Evolutionary conservation across 225 moss, liverwort and hornwort species (phyloP).

Genomic region (Polytrichum commune): DNA sequence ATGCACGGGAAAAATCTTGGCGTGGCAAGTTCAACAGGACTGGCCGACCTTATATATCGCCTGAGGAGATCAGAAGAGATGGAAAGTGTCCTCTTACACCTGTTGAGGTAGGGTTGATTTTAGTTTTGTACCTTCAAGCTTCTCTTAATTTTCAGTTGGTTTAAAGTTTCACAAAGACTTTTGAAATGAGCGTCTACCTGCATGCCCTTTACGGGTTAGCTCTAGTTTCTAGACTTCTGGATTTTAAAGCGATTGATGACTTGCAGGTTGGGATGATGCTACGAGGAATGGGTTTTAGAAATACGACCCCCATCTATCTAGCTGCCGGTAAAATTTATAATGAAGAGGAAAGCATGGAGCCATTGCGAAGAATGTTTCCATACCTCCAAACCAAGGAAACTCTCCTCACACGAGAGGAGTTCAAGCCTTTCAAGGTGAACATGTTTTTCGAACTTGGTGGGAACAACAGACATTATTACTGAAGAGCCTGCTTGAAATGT

Average conservation of each 20-base stretch:
- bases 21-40: slow-evolving; percentile 86
- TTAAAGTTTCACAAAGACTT: too few relatives aligned
- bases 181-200: too few relatives aligned
- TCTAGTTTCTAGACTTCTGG: too few relatives aligned
- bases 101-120: slow-evolving; percentile 55
- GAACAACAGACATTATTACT: too few relatives aligned
- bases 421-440: slow-evolving; percentile 70
- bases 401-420: slow-evolving; percentile 69
- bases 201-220: too few relatives aligned
- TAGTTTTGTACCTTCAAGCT: too few relatives aligned
- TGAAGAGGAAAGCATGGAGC: slow-evolving; percentile 70
- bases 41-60: slow-evolving; percentile 57
- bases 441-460: neutral
- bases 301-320: slow-evolving; percentile 82
- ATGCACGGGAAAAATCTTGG: slow-evolving; percentile 90
- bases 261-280: slow-evolving; percentile 97
- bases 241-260: neutral
- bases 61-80: slow-evolving; percentile 70
- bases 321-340: slow-evolving; percentile 92
- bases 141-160: too few relatives aligned
- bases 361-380: slow-evolving; percentile 90
- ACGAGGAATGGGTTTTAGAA: slow-evolving; percentile 93
- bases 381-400: slow-evolving; percentile 82
- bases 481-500: too few relatives aligned
- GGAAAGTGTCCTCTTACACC: slow-evolving; percentile 98